Percentiles rank a stretch among this genome's conserved stretches.
Evolutionary conservation across 2,329 filamentous ascomycete genomes (phyloP).

Genomic region (Penicillium griseofulvum): DNA sequence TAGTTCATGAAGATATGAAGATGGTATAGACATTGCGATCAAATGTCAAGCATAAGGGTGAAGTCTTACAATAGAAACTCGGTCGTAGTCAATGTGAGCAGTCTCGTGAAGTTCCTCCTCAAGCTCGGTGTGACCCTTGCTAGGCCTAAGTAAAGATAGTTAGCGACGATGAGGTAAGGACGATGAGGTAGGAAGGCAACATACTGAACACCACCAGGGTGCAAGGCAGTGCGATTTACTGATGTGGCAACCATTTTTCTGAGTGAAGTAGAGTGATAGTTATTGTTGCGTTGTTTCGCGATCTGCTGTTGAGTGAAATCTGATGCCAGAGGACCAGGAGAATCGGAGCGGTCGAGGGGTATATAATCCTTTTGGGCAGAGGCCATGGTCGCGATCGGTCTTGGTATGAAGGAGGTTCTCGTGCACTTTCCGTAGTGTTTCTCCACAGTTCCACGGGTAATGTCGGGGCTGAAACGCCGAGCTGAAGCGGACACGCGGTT

Average conservation of each 20-base stretch:
- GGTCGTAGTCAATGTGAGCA: slow-evolving; percentile 98
- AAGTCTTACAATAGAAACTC: slow-evolving; percentile 83
- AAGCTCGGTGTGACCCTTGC: slow-evolving; percentile 88
- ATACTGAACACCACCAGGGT: slow-evolving; percentile 87
- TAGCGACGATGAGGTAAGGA: slow-evolving; percentile 15
- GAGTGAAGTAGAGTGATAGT: slow-evolving; percentile 59
- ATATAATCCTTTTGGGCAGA: slow-evolving; percentile 44
- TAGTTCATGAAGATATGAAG: slow-evolving; percentile 4
- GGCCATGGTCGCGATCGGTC: slow-evolving; percentile 29
- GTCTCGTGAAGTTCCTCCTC: slow-evolving; percentile 97
- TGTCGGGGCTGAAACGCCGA: slow-evolving; percentile 35
- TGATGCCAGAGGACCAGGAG: slow-evolving; percentile 50
- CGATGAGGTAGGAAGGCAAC: slow-evolving; percentile 41
- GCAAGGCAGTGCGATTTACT: slow-evolving; percentile 89
- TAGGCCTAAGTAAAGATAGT: slow-evolving; percentile 57
- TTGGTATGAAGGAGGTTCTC: slow-evolving; percentile 26
- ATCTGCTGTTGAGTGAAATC: slow-evolving; percentile 59
- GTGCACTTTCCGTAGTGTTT: slow-evolving; percentile 28
- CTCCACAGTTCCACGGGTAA: slow-evolving; percentile 44
- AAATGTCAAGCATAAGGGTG: slow-evolving; percentile 3
- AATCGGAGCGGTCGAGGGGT: slow-evolving; percentile 42
- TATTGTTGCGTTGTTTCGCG: slow-evolving; percentile 56
- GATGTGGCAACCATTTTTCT: slow-evolving; percentile 52
- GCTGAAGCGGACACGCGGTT: slow-evolving; percentile 22
- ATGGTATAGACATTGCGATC: slow-evolving; percentile 7